Conservation (phyloP, 352 stramenopile genomes). For the Achlya hypogyna region DNA sequence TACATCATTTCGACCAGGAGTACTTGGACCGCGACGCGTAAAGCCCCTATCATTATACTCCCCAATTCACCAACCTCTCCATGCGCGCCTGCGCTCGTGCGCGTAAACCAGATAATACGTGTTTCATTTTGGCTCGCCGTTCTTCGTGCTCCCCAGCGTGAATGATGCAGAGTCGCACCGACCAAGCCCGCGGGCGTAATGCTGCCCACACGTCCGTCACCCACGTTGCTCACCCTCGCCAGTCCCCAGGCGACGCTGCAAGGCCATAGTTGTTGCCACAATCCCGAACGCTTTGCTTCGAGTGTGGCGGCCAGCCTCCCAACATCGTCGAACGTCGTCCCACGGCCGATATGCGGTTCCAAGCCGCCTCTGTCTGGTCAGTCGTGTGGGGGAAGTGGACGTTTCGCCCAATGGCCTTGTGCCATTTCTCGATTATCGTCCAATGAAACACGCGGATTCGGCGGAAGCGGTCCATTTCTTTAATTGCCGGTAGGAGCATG, state of each 20-base stretch:
- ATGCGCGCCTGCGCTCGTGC: neutral
- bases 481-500: neutral
- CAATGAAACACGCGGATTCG: neutral
- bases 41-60: slow-evolving; percentile 6
- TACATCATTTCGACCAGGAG: slow-evolving; percentile 97
- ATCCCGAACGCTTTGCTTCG: no score
- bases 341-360: no score
- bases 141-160: no score
- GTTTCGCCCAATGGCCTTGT: neutral
- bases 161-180: neutral
- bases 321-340: no score
- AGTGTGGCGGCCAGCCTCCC: no score
- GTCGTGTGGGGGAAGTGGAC: neutral
- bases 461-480: neutral
- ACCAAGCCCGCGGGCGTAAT: neutral
- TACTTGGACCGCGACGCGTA: slow-evolving; percentile 86
- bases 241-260: no score
- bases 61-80: no score
- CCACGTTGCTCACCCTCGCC: no score
- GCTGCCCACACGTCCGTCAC: no score
- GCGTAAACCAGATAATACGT: slow-evolving; percentile 13
- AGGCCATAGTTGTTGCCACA: no score
- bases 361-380: no score
- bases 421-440: neutral
- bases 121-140: slow-evolving; percentile 9